Evolutionary conservation across 73 alveolate genomes (phyloP), one percentile per base, ranked within the genome.

Genomic region (Stentor roeselii): DNA sequence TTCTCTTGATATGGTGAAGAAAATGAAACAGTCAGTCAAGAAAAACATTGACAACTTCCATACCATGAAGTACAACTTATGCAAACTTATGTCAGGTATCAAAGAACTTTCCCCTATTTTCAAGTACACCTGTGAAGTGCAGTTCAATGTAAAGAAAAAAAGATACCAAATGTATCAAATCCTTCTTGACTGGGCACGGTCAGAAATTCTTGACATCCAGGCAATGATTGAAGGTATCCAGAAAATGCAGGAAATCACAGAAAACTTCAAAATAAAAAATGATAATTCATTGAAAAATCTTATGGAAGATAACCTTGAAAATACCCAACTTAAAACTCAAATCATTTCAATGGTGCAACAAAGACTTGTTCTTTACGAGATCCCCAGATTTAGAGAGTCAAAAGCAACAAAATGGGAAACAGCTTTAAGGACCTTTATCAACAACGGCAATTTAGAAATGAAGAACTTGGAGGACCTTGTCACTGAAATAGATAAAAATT

Each of bases 161-260:
- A 27, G 37, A 34, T 21, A 67, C 1, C n/a, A 67, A 21, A 21
- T 32, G n/a, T 67, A 30, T 2, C 37, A 21, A 67, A 34, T 67
- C 21, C 37, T 67, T 1, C 27, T 21, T 27, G 80, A 67, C 37
- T 67, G 80, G 80, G 2, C 80, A 30, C 1, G 1, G 21, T 30
- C 50, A 27, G 80, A 1, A 0, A 67, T 67, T 21, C 41, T 67
- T 27, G 80, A 67, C 34, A 67, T 67, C 14, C 42, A 67, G 2
- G 80, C 80, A 30, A 21, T 67, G n/a, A 67, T 67, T 67, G 80
- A 67, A 67, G 80, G 41, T 1, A 1, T 67, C 6, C 67, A 50
- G 6, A 50, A 21, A 50, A 50, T 50, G 67, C 67, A 50, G 21
- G 67, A 50, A 50, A 50, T 50, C 6, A 50, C 67, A 11, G 67